These are phyloP conservation scores for Apophysomyces elegans DNA, from an alignment of 371 early-diverging fungal genomes.

Conservation along the genomic window DNA sequence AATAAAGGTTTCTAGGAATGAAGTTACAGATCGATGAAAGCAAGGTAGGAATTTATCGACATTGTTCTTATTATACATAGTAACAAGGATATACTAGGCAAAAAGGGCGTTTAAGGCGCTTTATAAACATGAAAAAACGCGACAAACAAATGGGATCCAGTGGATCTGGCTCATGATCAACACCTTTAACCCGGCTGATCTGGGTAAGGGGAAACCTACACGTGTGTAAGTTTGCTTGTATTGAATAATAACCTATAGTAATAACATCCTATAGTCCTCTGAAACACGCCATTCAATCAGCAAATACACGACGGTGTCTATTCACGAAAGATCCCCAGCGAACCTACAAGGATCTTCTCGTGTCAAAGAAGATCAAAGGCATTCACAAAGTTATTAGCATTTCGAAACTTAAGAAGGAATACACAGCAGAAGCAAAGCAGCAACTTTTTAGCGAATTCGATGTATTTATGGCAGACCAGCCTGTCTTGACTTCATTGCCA, in stretches of 20 bases:
- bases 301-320: constrained; percentile 68
- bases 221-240: constrained; percentile 34
- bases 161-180: constrained; percentile 47
- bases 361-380: constrained; percentile 61
- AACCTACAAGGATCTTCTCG: constrained; percentile 71
- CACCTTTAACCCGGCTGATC: constrained; percentile 26
- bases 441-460: constrained; percentile 74
- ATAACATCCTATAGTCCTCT: constrained; percentile 30
- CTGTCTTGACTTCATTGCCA: constrained; percentile 75
- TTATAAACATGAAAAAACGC: constrained; percentile 36
- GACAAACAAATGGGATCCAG: constrained; percentile 21
- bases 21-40: constrained; percentile 18
- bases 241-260: not conserved
- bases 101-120: constrained; percentile 40
- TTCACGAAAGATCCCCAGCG: constrained; percentile 86
- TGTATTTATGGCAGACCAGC: constrained; percentile 87
- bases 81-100: constrained; percentile 34
- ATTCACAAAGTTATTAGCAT: constrained; percentile 79
- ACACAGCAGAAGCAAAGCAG: constrained; percentile 79
- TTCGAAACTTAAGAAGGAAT: constrained; percentile 75
- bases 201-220: constrained; percentile 26
- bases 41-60: constrained; percentile 10
- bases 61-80: constrained; percentile 18
- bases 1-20: not conserved
- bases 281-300: constrained; percentile 43